These are phyloP conservation scores for Hyparrhenia diplandra DNA, from an alignment of 176 grass and related monocot genomes.

Conservation along the genomic window DNA sequence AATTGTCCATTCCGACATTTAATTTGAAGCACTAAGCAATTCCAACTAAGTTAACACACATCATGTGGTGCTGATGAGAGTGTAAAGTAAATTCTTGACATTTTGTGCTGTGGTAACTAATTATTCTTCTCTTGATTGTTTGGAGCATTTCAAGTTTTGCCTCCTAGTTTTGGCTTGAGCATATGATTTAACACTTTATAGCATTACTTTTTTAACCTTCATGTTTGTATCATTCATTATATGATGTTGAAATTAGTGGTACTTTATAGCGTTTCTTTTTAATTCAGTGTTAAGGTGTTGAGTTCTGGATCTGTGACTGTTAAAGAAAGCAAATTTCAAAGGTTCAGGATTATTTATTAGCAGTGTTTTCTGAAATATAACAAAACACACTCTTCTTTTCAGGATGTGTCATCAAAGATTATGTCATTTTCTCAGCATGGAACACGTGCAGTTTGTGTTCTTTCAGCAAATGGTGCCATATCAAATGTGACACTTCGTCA, in stretches of 20 bases:
- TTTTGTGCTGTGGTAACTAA: not conserved
- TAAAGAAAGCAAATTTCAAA: not conserved
- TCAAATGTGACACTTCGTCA: conserved; percentile 96
- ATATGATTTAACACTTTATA: not conserved
- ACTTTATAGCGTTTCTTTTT: not conserved
- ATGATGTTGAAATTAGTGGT: not conserved
- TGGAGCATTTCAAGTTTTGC: conserved; percentile 6
- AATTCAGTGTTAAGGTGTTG: not conserved
- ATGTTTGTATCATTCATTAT: not conserved
- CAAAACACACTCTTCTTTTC: conserved; percentile 12
- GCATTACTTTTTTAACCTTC: not conserved
- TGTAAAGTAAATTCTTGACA: not conserved
- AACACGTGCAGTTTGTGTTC: conserved; percentile 74
- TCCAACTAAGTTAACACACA: not conserved
- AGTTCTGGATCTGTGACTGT: conserved; percentile 4
- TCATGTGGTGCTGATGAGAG: not conserved
- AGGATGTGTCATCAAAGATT: conserved; percentile 91
- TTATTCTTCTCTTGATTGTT: not conserved
- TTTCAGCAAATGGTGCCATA: conserved; percentile 96
- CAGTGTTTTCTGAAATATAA: not conserved
- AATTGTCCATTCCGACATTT: not conserved
- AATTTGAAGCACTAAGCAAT: conserved; percentile 5
- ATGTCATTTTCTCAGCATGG: conserved; percentile 97
- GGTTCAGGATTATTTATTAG: conserved; percentile 11
- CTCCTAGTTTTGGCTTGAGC: not conserved